These are phyloP conservation scores for Fraxinus pennsylvanica DNA, from an alignment of 257 asterid species.

Conservation along the genomic window DNA sequence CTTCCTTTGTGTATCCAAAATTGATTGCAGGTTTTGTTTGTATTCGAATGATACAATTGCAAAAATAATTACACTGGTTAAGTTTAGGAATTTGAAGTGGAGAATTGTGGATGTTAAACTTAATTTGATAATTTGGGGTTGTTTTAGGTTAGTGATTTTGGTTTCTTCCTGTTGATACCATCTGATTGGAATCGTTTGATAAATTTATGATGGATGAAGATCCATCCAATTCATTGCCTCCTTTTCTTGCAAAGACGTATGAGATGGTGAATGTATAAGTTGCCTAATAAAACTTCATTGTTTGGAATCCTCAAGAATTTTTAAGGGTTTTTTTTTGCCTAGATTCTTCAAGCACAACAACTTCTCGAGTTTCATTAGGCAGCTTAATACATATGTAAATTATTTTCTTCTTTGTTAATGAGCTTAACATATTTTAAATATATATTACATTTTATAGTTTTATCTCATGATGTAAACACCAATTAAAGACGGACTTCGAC, in stretches of 20 bases:
- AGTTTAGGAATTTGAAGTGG: slow-evolving; percentile 8
- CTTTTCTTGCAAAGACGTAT: slow-evolving; percentile 81
- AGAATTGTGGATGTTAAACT: slow-evolving; percentile 6
- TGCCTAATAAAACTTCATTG: slow-evolving; percentile 54
- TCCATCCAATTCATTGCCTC: slow-evolving; percentile 64
- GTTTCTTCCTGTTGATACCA: slow-evolving; percentile 7
- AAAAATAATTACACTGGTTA: not conserved
- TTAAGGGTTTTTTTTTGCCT: slow-evolving; percentile 61
- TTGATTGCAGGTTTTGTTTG: not conserved
- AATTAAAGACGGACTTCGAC: too few species aligned
- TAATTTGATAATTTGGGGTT: slow-evolving; percentile 15
- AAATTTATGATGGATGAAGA: slow-evolving; percentile 68
- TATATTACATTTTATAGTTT: not conserved
- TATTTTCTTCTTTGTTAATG: slow-evolving; percentile 1
- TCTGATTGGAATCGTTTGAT: slow-evolving; percentile 33
- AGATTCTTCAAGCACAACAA: slow-evolving; percentile 82
- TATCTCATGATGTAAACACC: too few species aligned
- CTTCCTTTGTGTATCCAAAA: not conserved
- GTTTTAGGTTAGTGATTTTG: not conserved
- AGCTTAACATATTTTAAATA: not conserved
- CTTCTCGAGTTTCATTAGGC: slow-evolving; percentile 90
- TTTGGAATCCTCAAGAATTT: slow-evolving; percentile 76
- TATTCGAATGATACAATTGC: not conserved
- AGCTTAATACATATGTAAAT: slow-evolving; percentile 64
- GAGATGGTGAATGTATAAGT: slow-evolving; percentile 76